These are phyloP conservation scores for Bruguiera parviflora DNA, from an alignment of 345 rosid genomes.

Conservation along the genomic window DNA sequence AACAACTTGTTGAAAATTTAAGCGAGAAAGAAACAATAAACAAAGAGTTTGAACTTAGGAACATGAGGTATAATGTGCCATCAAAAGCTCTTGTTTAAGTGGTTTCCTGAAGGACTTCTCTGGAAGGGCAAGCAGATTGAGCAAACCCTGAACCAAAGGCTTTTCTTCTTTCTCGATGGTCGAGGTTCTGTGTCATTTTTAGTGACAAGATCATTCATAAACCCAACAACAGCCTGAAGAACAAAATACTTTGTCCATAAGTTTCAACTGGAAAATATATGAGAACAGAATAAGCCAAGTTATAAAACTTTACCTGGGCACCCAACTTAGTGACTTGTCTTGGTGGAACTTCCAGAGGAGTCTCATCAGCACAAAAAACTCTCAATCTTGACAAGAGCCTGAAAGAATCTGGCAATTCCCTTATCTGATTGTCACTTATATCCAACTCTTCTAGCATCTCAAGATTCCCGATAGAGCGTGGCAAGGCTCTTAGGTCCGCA, in stretches of 20 bases:
- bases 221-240: slow-evolving; percentile 51
- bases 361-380: slow-evolving; percentile 48
- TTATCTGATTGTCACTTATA: slow-evolving; percentile 59
- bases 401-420: slow-evolving; percentile 52
- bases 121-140: slow-evolving; percentile 18
- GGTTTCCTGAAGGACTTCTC: slow-evolving; percentile 1
- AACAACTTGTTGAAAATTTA: not conserved
- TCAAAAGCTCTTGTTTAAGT: not conserved
- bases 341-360: slow-evolving; percentile 64
- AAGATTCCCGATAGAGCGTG: slow-evolving; percentile 59
- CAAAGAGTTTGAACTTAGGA: not conserved
- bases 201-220: slow-evolving; percentile 42
- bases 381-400: slow-evolving; percentile 45
- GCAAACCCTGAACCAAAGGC: slow-evolving; percentile 35
- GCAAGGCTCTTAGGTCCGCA: slow-evolving; percentile 60
- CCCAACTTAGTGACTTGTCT: slow-evolving; percentile 45
- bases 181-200: slow-evolving; percentile 21
- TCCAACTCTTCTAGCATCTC: slow-evolving; percentile 71
- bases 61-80: not conserved
- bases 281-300: not conserved
- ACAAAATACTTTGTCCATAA: slow-evolving; percentile 5
- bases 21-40: not conserved
- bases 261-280: not conserved
- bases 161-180: slow-evolving; percentile 27
- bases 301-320: slow-evolving; percentile 45